Evolutionary conservation across 805 yeast genomes (phyloP).

Genomic region (Sugiyamaella boreocaroliniensis): DNA sequence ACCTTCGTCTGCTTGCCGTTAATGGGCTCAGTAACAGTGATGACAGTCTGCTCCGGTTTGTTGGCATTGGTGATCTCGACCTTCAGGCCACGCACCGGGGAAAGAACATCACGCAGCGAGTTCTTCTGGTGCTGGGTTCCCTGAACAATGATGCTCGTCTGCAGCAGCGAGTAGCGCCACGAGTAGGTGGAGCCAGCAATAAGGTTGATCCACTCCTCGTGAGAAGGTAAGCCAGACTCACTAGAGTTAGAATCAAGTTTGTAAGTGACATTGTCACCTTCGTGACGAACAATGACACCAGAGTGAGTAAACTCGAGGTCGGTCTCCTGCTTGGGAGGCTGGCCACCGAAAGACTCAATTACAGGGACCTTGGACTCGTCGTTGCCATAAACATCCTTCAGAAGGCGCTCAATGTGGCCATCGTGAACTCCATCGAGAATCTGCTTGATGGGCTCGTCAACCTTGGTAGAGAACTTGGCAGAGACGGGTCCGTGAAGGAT

Average conservation of each 20-base stretch:
- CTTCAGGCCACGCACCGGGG: conserved; percentile 61
- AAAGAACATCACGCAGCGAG: conserved; percentile 72
- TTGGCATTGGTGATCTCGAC: conserved; percentile 53
- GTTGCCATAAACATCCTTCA: conserved; percentile 63
- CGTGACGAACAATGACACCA: conserved; percentile 22
- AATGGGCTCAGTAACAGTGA: conserved; percentile 62
- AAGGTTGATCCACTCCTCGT: conserved; percentile 63
- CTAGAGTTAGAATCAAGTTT: conserved; percentile 33
- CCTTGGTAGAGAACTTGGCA: conserved; percentile 79
- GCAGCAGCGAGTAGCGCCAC: conserved; percentile 90
- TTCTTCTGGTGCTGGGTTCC: conserved; percentile 72
- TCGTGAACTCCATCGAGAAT: conserved; percentile 84
- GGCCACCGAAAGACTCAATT: conserved; percentile 83
- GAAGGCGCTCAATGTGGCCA: conserved; percentile 70
- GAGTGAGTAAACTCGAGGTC: conserved; percentile 22
- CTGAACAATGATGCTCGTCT: conserved; percentile 76
- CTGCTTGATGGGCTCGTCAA: conserved; percentile 87
- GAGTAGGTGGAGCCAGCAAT: conserved; percentile 71
- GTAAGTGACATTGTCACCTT: conserved; percentile 30
- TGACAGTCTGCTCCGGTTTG: conserved; percentile 47
- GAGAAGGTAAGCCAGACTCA: conserved; percentile 33
- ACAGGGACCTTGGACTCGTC: conserved; percentile 72
- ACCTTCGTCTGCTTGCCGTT: conserved; percentile 54
- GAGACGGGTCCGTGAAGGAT: conserved; percentile 98
- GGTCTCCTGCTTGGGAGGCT: conserved; percentile 35